These are phyloP conservation scores for Inosperma sp. DNA, from an alignment of 768 basidiomycete species.

Conservation along the genomic window DNA sequence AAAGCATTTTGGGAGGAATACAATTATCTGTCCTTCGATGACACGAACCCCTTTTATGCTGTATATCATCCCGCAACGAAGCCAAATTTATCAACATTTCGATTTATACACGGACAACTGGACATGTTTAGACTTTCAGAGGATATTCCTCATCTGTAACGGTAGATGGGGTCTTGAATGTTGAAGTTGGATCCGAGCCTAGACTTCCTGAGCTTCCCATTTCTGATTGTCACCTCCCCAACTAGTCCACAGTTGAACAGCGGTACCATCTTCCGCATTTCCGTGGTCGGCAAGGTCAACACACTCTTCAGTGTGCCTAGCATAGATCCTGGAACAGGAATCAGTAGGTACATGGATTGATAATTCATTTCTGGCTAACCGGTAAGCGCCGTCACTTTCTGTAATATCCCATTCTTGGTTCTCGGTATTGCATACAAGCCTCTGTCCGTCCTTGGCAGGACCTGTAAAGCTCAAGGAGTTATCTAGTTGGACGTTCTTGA, in stretches of 20 bases:
- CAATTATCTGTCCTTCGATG: too few species aligned
- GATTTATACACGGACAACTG: too few species aligned
- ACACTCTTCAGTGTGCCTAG: slow-evolving; percentile 29
- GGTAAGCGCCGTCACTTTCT: slow-evolving; percentile 15
- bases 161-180: too few species aligned
- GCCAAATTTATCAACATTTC: too few species aligned
- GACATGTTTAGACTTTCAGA: too few species aligned
- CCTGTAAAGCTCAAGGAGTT: slow-evolving; percentile 30
- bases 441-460: slow-evolving; percentile 25
- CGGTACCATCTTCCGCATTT: slow-evolving; percentile 37
- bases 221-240: slow-evolving; percentile 40
- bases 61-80: too few species aligned
- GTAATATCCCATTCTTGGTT: slow-evolving; percentile 37
- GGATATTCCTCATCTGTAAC: too few species aligned
- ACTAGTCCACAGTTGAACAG: slow-evolving; percentile 37
- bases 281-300: slow-evolving; percentile 43
- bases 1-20: too few species aligned
- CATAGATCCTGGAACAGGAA: slow-evolving; percentile 30
- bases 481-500: slow-evolving; percentile 32
- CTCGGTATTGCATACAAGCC: slow-evolving; percentile 25
- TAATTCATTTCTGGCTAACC: neutral
- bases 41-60: too few species aligned
- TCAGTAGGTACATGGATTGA: neutral
- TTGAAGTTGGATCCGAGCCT: neutral
- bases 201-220: slow-evolving; percentile 21